Evolutionary conservation across 2,329 filamentous ascomycete species (phyloP).

Genomic region (Colletotrichum viniferum): DNA sequence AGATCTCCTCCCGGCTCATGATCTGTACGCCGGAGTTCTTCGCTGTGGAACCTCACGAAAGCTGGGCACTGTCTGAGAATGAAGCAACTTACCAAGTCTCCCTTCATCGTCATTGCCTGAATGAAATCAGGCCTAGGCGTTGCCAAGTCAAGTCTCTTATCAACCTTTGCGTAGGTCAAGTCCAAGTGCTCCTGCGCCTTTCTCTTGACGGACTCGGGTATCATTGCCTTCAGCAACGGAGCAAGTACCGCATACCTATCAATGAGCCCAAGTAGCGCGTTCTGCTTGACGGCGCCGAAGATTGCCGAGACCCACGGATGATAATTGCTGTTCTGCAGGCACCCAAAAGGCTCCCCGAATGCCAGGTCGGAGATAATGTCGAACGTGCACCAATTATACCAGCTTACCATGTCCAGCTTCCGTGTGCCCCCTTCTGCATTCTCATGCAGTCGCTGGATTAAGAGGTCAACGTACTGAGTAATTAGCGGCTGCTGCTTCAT

Average conservation of each 20-base stretch:
- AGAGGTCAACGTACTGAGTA: slow-evolving; percentile 40
- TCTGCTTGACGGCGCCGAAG: background rate
- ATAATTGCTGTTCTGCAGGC: background rate
- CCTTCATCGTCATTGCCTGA: background rate
- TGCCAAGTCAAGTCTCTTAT: background rate
- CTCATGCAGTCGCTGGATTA: slow-evolving; percentile 40
- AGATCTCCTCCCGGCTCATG: slow-evolving; percentile 1
- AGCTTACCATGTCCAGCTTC: background rate
- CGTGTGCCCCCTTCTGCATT: background rate
- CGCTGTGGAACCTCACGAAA: background rate
- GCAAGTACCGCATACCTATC: background rate
- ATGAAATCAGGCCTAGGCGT: background rate
- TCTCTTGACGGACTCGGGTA: background rate
- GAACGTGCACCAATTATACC: background rate
- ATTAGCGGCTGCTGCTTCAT: slow-evolving; percentile 30
- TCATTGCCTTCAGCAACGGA: background rate
- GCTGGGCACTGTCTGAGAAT: background rate
- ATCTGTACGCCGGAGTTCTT: background rate
- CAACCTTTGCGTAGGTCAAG: background rate
- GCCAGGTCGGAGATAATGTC: background rate
- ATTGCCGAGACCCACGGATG: background rate
- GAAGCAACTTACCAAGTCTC: background rate
- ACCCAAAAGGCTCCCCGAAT: background rate
- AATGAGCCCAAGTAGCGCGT: background rate
- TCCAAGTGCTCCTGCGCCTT: background rate